These are phyloP conservation scores for Helicostylum pulchrum DNA, from an alignment of 192 early-diverging fungal genomes.

Conservation along the genomic window DNA sequence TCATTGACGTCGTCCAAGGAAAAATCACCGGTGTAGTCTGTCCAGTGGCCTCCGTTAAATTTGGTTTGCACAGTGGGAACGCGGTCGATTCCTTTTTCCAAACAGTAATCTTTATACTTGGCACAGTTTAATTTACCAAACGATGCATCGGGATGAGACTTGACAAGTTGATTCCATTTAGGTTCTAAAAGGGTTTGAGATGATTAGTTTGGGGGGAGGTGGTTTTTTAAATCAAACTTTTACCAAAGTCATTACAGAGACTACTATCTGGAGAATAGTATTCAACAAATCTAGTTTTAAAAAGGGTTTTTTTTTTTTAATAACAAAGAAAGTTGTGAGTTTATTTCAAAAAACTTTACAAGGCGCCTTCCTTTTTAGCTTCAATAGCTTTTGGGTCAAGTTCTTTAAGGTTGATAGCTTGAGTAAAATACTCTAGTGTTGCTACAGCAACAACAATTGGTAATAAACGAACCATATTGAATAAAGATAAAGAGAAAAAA, in stretches of 20 bases:
- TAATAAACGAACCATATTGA: slow-evolving; percentile 11
- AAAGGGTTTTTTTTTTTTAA: background rate
- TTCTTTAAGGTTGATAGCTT: background rate
- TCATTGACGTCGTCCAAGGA: background rate
- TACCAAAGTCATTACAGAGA: background rate
- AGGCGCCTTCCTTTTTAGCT: background rate
- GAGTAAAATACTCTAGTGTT: background rate
- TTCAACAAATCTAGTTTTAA: slow-evolving; percentile 6
- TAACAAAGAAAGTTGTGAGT: too few species aligned
- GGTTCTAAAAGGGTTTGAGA: background rate
- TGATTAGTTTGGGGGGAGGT: background rate
- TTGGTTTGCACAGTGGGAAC: slow-evolving; percentile 7
- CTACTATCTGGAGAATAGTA: background rate
- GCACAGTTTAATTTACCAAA: slow-evolving; percentile 15
- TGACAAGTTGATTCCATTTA: slow-evolving; percentile 1
- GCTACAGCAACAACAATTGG: background rate
- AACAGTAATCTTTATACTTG: background rate
- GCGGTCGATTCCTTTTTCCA: background rate
- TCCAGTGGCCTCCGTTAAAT: too few species aligned
- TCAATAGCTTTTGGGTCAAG: background rate
- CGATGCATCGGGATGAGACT: background rate
- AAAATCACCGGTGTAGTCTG: background rate
- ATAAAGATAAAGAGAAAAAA: background rate
- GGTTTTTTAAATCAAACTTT: background rate
- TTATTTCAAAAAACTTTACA: background rate